These are phyloP conservation scores for Ogataea minuta DNA, from an alignment of 805 yeast species.

Conservation along the genomic window DNA sequence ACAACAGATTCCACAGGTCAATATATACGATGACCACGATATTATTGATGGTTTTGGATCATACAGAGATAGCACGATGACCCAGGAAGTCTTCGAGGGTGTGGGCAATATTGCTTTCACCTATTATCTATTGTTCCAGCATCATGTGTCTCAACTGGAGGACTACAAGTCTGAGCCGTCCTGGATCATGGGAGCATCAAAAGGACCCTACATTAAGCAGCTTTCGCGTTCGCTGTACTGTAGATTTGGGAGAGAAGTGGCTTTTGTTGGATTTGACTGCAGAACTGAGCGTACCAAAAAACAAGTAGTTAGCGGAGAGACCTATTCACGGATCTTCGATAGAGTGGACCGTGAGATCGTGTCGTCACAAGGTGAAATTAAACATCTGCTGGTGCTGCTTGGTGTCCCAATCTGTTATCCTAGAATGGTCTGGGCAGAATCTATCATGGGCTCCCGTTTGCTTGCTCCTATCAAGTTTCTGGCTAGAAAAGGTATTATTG, in stretches of 20 bases:
- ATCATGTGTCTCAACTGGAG: constrained; percentile 58
- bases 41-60: constrained; percentile 96
- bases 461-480: constrained; percentile 63
- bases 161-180: constrained; percentile 40
- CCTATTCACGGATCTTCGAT: constrained; percentile 61
- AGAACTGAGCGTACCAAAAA: constrained; percentile 80
- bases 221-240: constrained; percentile 67
- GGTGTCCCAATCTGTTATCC: constrained; percentile 98
- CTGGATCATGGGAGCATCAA: constrained; percentile 61
- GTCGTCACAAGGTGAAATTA: constrained; percentile 50
- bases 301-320: constrained; percentile 49
- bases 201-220: constrained; percentile 71
- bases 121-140: constrained; percentile 91
- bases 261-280: constrained; percentile 82
- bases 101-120: constrained; percentile 80
- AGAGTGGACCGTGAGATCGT: constrained; percentile 57
- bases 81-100: constrained; percentile 59
- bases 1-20: constrained; percentile 81
- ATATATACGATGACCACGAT: constrained; percentile 93
- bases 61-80: constrained; percentile 74
- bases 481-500: constrained; percentile 60
- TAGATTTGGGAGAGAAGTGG: constrained; percentile 71
- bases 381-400: constrained; percentile 77
- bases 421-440: constrained; percentile 86
- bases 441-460: constrained; percentile 58